Conservation (phyloP, 371 early-diverging fungal species). For the Syncephalastrum monosporum region DNA sequence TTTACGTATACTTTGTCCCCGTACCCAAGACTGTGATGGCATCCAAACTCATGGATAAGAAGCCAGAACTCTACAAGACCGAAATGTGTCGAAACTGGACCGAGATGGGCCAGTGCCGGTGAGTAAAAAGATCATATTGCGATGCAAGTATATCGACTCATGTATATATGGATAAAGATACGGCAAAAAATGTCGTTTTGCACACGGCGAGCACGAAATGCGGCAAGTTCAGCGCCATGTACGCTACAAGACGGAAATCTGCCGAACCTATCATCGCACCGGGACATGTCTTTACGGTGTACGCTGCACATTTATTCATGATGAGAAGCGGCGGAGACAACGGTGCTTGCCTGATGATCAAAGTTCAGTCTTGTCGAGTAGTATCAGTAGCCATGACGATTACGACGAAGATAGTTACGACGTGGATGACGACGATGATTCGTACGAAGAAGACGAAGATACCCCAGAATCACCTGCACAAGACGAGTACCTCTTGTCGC, state of each 20-base stretch:
- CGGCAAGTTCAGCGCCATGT: constrained; percentile 86
- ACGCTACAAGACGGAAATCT: constrained; percentile 91
- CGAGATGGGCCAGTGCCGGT: constrained; percentile 88
- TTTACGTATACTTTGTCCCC: not conserved
- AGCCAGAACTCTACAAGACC: constrained; percentile 87
- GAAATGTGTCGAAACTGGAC: constrained; percentile 93
- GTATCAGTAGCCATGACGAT: constrained; percentile 5
- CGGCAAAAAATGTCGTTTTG: constrained; percentile 95
- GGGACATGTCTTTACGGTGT: constrained; percentile 93
- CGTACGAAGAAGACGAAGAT: not conserved
- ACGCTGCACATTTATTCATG: constrained; percentile 96
- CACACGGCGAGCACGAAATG: constrained; percentile 83
- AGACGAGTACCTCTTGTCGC: not conserved
- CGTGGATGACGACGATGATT: not conserved
- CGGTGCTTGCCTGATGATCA: not conserved
- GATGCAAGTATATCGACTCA: not conserved
- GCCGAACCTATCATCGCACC: constrained; percentile 85
- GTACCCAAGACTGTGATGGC: not conserved
- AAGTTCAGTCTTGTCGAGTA: not conserved
- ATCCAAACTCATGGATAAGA: constrained; percentile 19
- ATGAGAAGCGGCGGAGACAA: constrained; percentile 20
- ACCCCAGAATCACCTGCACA: too few species aligned
- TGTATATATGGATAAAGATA: constrained; percentile 52
- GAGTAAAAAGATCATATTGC: constrained; percentile 9
- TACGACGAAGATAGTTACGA: not conserved